Base-by-base conservation (phyloP, 352 stramenopile species). In the Thalassiosira mediterranea region DNA sequence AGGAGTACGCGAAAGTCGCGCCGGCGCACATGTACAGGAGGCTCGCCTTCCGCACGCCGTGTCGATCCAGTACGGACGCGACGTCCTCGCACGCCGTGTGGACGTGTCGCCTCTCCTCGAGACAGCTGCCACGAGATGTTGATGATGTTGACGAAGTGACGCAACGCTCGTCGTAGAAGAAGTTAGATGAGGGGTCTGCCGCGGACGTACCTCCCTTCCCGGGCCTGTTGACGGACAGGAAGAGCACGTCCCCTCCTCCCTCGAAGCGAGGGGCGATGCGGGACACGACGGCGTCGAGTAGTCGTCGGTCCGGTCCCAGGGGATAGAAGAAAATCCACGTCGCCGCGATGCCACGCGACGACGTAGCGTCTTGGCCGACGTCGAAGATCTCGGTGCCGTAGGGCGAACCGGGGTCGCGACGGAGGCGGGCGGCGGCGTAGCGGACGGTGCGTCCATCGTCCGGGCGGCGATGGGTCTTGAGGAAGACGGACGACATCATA, bases 21-120 rank as follows among this genome's bases (percentile, higher is more conserved):
- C 72, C 72, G 7, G 72, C 72, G 57, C 72, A 80, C 72, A 76
- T 80, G 53, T 76, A 80, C 17, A 80, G n/a, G 1, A 79, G 26
- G 17, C 15, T 60, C 23, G 56, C 21, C 48, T 59, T 60, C 4
- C n/a, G 19, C 11, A 79, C 67, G 48, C 34, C 13, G 49, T 74
- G 58, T 49, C 66, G 29, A 49, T 79, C 70, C 31, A 79, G 10
- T n/a, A 79, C 67, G 23, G 49, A 49, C 15, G 72, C 17, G 40
- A 80, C 26, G 21, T 80, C 72, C 37, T 72, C 40, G 23, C 34
- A 61, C 25, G 72, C 29, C 31, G 64, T 48, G 15, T 44, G n/a
- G 3, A 80, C 40, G 42, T 80, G 52, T 17, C 59, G 19, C 21
- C 51, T 54, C 17, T 75, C 63, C 26, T 23, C n/a, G n/a, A 32